phyloP scores from a whole-genome alignment of 257 asterid species.

The Echites panduratus region DNA sequence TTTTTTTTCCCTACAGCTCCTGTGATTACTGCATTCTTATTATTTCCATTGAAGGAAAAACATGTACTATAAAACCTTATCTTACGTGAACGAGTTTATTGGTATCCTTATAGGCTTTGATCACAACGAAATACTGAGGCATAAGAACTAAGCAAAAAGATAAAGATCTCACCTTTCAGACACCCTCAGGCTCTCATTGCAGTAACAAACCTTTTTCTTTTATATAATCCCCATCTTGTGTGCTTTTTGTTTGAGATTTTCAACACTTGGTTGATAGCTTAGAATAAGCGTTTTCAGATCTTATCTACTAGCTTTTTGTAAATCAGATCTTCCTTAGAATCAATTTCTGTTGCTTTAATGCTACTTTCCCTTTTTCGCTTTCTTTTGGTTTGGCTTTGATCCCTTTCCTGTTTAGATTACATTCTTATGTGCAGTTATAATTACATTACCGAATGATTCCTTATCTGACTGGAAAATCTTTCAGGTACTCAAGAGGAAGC shows the following conservation, averaged over 20 bases:
- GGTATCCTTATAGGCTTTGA: neutral
- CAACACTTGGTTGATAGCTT: neutral
- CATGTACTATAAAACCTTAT: too few relatives aligned
- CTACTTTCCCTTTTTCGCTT: neutral
- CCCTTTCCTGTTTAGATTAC: neutral
- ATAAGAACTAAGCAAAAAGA: neutral
- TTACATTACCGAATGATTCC: too few relatives aligned
- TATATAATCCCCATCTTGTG: neutral
- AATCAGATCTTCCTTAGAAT: neutral
- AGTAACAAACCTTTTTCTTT: neutral
- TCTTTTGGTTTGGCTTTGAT: neutral
- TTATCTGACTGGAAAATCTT: too few relatives aligned
- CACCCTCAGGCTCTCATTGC: neutral
- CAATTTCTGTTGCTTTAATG: neutral
- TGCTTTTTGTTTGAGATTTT: neutral
- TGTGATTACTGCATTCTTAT: neutral
- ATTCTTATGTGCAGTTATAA: neutral
- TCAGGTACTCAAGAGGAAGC: constrained; percentile 99
- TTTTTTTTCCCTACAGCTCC: neutral
- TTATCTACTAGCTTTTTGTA: neutral
- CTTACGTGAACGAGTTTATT: neutral
- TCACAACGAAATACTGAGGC: neutral
- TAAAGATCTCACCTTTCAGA: neutral
- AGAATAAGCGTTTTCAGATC: neutral
- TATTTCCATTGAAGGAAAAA: neutral